A percentile compares a stretch with the other conserved stretches of the same genome.
These are phyloP conservation scores for Tubosaeta sp. DNA, from an alignment of 768 basidiomycete species.

Conservation along the genomic window DNA sequence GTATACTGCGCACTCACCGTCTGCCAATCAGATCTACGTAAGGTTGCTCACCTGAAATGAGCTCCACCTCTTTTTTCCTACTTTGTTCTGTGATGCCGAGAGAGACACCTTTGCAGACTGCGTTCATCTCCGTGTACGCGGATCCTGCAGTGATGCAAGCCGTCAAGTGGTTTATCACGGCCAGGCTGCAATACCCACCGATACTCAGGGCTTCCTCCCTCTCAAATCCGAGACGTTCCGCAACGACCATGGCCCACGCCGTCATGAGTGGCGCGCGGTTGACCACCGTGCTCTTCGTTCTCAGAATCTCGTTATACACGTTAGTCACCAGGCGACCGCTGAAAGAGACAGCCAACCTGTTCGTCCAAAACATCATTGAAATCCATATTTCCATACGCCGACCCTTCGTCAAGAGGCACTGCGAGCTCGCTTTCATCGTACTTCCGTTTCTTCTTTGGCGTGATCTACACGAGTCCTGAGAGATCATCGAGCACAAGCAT, in stretches of 20 bases:
- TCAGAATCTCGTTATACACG: constrained; percentile 46
- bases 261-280: constrained; percentile 96
- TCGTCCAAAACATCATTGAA: constrained; percentile 75
- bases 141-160: constrained; percentile 51
- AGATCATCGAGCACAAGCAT: neutral
- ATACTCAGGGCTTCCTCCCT: constrained; percentile 90
- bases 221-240: constrained; percentile 81
- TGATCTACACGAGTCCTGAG: constrained; percentile 31
- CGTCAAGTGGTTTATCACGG: neutral
- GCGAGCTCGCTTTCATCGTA: constrained; percentile 52
- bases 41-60: constrained; percentile 60
- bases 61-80: constrained; percentile 53
- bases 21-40: constrained; percentile 84
- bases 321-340: neutral
- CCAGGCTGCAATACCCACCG: constrained; percentile 43
- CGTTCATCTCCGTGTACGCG: constrained; percentile 92
- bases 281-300: constrained; percentile 57
- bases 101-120: constrained; percentile 77
- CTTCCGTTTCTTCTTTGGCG: constrained; percentile 50
- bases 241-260: constrained; percentile 86
- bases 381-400: constrained; percentile 51
- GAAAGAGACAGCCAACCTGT: constrained; percentile 39
- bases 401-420: constrained; percentile 46
- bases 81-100: constrained; percentile 69
- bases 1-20: constrained; percentile 38